Base-by-base conservation (phyloP, 768 basidiomycete species). In the Amanita jacksonii region DNA sequence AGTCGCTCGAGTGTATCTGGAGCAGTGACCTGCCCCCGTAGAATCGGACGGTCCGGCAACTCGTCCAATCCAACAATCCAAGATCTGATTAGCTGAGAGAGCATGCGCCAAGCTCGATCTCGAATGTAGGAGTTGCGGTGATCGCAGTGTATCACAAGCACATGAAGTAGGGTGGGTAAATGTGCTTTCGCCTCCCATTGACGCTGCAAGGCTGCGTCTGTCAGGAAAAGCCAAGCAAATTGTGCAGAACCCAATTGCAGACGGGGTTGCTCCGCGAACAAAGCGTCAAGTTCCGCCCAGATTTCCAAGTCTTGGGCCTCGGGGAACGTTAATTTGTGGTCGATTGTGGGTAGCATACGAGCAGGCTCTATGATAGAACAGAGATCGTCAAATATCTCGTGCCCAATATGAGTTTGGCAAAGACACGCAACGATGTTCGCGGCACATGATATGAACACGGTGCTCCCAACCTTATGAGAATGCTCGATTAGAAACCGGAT, bases 401-500 rank as follows among this genome's bases (percentile, higher is more conserved):
- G 69, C 3, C 86, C 88, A 12, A 80, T 73, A 12, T 70, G 68
- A 19, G 85, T 85, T 45, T 85, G 81, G 41, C 86, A 87, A 5
- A 97, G 70, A 52, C 80, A 91, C 0, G 89, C 83, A 16, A 94
- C 75, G 41, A 93, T 77, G 50, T 81, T 82, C 34, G 84, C 77
- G 1, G 86, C 85, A 54, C 86, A 86, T 34, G 68, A 69, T 47
- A 94, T 74, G 60, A 88, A 93, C 12, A 78, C 73, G 4, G 74
- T 70, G 50, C 78, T 90, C 30, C 85, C 81, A 33, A 92, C 81
- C 59, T 84, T 85, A 50, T 84, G 79, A 1, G 88, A 85, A 54
- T 94, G 89, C 51, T 91, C 88, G 27, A 94, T 67, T 2, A 97
- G 67, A 61, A 90, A 97, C 23, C 82, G 74, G 38, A 86, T 70